phyloP scores from a whole-genome alignment of 2,329 filamentous ascomycete genomes.

The Cladophialophora yegresii region DNA sequence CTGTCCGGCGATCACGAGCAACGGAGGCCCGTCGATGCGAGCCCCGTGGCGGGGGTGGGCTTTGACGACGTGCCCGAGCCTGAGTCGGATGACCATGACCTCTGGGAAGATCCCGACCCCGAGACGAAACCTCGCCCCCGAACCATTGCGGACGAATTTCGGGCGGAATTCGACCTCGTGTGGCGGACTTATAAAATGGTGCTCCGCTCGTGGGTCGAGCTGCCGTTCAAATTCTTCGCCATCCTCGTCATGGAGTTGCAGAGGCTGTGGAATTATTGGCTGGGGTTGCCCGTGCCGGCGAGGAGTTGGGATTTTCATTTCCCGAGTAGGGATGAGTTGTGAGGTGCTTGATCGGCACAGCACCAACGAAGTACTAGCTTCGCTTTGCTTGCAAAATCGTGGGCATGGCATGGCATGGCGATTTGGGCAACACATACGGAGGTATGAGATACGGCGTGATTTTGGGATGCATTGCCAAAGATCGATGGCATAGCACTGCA shows the following conservation, averaged over 20 bases:
- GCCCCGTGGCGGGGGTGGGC: neutral
- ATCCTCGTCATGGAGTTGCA: constrained; percentile 58
- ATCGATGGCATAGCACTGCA: too few relatives aligned
- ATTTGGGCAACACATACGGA: neutral
- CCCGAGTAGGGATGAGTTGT: constrained; percentile 51
- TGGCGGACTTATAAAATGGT: constrained; percentile 66
- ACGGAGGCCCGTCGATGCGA: constrained; percentile 39
- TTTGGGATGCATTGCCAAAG: neutral
- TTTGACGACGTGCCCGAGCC: neutral
- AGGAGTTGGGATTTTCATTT: constrained; percentile 58
- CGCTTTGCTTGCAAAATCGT: neutral
- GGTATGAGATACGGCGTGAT: neutral
- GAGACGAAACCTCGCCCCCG: constrained; percentile 27
- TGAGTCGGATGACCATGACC: neutral
- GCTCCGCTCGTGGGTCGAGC: constrained; percentile 66
- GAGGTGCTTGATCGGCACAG: constrained; percentile 15
- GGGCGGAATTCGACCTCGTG: constrained; percentile 65
- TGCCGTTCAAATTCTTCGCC: constrained; percentile 67
- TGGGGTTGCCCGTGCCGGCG: constrained; percentile 61
- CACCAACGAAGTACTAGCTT: neutral
- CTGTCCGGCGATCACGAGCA: constrained; percentile 27
- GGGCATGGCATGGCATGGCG: neutral
- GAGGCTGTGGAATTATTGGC: constrained; percentile 62
- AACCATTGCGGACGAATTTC: constrained; percentile 60
- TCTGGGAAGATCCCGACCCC: constrained; percentile 38